Conservation (phyloP, 2,329 filamentous ascomycete genomes). For the Dactylonectria macrodidyma region DNA sequence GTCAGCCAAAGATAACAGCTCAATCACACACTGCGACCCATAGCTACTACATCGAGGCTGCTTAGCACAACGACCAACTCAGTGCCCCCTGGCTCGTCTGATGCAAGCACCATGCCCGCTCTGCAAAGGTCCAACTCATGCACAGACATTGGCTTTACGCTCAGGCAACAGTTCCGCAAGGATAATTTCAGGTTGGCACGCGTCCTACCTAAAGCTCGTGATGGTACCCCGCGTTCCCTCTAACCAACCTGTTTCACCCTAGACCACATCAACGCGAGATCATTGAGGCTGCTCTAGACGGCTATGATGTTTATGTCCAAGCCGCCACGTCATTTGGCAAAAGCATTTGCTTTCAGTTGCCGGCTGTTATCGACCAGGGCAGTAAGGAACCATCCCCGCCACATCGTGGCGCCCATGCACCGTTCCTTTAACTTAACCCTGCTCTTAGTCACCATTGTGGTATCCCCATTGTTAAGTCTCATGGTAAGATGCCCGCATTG, state of each 20-base stretch:
- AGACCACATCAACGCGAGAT: conserved; percentile 91
- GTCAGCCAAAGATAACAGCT: conserved; percentile 10
- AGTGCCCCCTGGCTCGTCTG: conserved; percentile 15
- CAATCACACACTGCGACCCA: not conserved
- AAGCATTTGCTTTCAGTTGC: conserved; percentile 92
- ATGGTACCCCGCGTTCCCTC: conserved; percentile 10
- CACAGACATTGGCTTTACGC: conserved; percentile 80
- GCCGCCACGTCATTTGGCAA: conserved; percentile 94
- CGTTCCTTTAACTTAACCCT: conserved; percentile 36
- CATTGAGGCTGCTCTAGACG: conserved; percentile 83
- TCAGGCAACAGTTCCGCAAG: conserved; percentile 82
- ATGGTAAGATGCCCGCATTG: conserved; percentile 73
- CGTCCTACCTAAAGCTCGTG: conserved; percentile 6
- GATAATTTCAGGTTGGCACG: conserved; percentile 76
- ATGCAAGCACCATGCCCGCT: conserved; percentile 55
- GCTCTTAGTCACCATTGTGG: conserved; percentile 83
- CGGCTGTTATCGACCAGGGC: conserved; percentile 88
- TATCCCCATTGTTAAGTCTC: conserved; percentile 89
- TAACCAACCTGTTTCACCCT: conserved; percentile 20
- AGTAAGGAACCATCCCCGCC: conserved; percentile 69
- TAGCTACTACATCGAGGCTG: not conserved
- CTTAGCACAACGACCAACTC: not conserved
- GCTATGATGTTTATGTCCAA: conserved; percentile 93
- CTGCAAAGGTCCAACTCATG: conserved; percentile 64
- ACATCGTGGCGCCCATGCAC: conserved; percentile 18